Evolutionary conservation across 306 rosid genomes (phyloP).

Genomic region (Senna siamea): DNA sequence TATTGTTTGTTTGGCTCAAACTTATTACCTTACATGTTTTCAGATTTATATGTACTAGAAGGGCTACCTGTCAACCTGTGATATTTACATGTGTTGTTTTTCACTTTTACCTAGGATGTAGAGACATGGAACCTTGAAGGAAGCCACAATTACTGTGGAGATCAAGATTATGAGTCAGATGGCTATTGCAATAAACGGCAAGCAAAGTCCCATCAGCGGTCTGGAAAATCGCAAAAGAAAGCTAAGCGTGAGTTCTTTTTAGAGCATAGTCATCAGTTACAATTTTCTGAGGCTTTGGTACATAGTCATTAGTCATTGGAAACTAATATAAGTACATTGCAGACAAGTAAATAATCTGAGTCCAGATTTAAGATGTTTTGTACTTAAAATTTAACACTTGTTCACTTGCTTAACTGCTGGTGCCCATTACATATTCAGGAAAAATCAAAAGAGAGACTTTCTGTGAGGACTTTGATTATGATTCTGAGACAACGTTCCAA

Average conservation of each 20-base stretch:
- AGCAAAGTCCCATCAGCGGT: conserved; percentile 47
- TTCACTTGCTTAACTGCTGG: conserved; percentile 19
- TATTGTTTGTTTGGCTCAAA: conserved; percentile 8
- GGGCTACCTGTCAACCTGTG: conserved; percentile 3
- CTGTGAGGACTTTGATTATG: conserved; percentile 48
- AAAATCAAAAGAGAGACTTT: conserved; percentile 51
- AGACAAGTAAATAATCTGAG: conserved; percentile 19
- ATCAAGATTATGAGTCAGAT: conserved; percentile 46
- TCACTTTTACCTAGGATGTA: conserved; percentile 47
- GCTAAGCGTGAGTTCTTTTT: conserved; percentile 56
- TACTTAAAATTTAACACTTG: conserved; percentile 4
- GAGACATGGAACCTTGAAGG: conserved; percentile 50
- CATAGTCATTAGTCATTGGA: not conserved
- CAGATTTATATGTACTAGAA: not conserved
- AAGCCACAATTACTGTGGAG: conserved; percentile 29
- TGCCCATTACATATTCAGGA: conserved; percentile 36
- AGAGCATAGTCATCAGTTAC: conserved; percentile 25
- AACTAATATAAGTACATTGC: conserved; percentile 23
- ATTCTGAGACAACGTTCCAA: conserved; percentile 58
- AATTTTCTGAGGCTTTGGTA: conserved; percentile 18
- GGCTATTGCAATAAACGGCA: conserved; percentile 48
- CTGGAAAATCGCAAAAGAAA: conserved; percentile 62
- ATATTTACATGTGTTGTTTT: conserved; percentile 26
- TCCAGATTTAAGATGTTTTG: conserved; percentile 2
- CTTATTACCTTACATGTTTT: conserved; percentile 3